Evolutionary conservation across 345 rosid species (phyloP).

Genomic region (Camelina hispida): DNA sequence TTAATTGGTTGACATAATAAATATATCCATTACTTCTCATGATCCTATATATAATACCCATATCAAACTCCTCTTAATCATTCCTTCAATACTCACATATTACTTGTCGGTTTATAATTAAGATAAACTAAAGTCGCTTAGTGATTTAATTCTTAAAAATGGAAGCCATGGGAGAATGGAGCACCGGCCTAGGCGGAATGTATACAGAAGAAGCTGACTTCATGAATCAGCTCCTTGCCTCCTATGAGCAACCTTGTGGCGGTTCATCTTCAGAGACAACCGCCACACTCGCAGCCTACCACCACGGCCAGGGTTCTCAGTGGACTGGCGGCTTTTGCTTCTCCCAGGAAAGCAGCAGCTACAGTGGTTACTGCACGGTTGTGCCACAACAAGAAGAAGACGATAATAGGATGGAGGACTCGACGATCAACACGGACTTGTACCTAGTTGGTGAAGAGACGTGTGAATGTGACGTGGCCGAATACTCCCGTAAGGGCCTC

Average conservation of each 20-base stretch:
- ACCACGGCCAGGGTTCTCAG: conserved; percentile 22
- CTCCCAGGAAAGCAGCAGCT: conserved; percentile 51
- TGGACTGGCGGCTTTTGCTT: conserved; percentile 34
- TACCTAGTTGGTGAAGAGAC: conserved; percentile 53
- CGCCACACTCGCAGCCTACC: conserved; percentile 31
- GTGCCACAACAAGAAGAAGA: conserved; percentile 40
- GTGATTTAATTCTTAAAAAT: conserved; percentile 26
- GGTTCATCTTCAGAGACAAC: conserved; percentile 29
- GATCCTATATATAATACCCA: conserved; percentile 35
- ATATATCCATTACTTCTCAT: conserved; percentile 41
- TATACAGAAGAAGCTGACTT: conserved; percentile 72
- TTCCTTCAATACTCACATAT: conserved; percentile 12
- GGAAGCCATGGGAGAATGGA: conserved; percentile 70
- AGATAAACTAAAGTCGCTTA: not conserved
- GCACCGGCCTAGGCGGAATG: conserved; percentile 54
- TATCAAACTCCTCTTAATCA: conserved; percentile 35
- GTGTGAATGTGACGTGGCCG: conserved; percentile 44
- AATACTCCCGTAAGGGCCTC: conserved; percentile 36
- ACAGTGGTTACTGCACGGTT: conserved; percentile 12
- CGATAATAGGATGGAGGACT: conserved; percentile 48
- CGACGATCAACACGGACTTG: conserved; percentile 46
- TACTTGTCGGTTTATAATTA: not conserved
- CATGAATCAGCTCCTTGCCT: conserved; percentile 66
- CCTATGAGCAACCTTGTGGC: conserved; percentile 41
- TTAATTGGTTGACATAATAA: conserved; percentile 28